Percentiles rank a stretch among this genome's conserved stretches.
Conservation (phyloP, 192 early-diverging fungal genomes). For the Spinellus fusiger region DNA sequence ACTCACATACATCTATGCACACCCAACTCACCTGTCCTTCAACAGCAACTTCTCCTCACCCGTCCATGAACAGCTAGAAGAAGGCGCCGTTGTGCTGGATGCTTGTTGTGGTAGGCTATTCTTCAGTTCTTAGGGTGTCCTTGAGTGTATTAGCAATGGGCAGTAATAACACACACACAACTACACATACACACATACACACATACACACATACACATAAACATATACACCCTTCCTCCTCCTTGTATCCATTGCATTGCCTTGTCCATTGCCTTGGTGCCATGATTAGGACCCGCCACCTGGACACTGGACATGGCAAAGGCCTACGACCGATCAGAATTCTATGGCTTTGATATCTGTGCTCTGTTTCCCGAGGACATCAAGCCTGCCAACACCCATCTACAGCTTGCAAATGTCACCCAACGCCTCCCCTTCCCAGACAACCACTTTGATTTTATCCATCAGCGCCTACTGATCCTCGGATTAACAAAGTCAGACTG, state of each 20-base stretch:
- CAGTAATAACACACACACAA: too few species aligned
- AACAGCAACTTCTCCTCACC: slow-evolving; percentile 20
- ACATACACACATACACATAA: too few species aligned
- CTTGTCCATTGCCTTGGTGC: too few species aligned
- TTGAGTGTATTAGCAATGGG: too few species aligned
- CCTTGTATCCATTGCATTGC: too few species aligned
- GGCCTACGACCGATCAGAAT: slow-evolving; percentile 36
- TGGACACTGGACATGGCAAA: slow-evolving; percentile 43
- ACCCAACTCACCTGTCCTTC: not conserved
- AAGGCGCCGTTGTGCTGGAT: slow-evolving; percentile 25
- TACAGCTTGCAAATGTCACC: slow-evolving; percentile 12
- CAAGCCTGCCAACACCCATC: slow-evolving; percentile 15
- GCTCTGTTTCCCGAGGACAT: slow-evolving; percentile 19
- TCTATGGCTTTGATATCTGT: slow-evolving; percentile 45
- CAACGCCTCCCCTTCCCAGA: slow-evolving; percentile 21
- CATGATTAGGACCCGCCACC: slow-evolving; percentile 16
- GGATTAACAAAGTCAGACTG: slow-evolving; percentile 21
- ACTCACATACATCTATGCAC: not conserved
- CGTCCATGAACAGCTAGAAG: slow-evolving; percentile 2
- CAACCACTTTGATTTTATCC: slow-evolving; percentile 25
- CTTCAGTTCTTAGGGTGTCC: too few species aligned
- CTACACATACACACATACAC: too few species aligned
- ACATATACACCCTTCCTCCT: too few species aligned
- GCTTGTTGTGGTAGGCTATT: slow-evolving; percentile 16
- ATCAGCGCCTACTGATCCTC: slow-evolving; percentile 19